Evolutionary conservation across 2,329 filamentous ascomycete genomes (phyloP).

Genomic region (Fusarium irregulare): DNA sequence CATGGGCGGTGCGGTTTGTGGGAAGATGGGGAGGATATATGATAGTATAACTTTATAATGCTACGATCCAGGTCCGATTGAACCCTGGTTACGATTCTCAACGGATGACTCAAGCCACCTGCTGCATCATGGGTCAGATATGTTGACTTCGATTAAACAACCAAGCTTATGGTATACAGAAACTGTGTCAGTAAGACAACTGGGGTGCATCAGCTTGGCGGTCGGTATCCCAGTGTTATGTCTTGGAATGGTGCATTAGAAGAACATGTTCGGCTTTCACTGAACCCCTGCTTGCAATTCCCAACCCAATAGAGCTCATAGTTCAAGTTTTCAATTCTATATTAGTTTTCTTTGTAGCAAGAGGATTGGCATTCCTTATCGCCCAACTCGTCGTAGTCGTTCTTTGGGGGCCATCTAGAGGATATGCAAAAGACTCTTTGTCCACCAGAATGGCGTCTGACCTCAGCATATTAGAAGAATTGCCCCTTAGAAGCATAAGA

Average conservation of each 20-base stretch:
- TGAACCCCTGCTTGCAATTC: neutral
- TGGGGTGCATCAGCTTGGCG: neutral
- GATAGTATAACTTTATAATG: conserved; percentile 46
- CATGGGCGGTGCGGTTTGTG: conserved; percentile 14
- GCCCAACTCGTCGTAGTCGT: neutral
- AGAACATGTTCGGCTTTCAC: neutral
- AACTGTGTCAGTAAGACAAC: neutral
- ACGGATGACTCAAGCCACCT: neutral
- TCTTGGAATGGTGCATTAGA: neutral
- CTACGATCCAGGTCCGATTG: conserved; percentile 38
- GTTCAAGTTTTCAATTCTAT: neutral
- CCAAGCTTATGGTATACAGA: neutral
- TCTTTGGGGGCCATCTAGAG: neutral
- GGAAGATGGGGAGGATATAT: conserved; percentile 20
- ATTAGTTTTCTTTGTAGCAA: neutral
- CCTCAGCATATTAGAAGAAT: neutral
- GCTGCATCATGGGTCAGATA: neutral
- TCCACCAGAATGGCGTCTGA: neutral
- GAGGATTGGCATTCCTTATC: neutral
- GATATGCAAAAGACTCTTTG: neutral
- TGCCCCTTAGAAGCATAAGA: neutral
- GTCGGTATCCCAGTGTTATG: neutral
- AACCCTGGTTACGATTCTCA: conserved; percentile 44
- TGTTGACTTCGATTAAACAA: neutral
- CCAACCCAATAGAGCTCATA: neutral